Conservation (phyloP, 108 stramenopile species). For the Ochromonas danica region DNA sequence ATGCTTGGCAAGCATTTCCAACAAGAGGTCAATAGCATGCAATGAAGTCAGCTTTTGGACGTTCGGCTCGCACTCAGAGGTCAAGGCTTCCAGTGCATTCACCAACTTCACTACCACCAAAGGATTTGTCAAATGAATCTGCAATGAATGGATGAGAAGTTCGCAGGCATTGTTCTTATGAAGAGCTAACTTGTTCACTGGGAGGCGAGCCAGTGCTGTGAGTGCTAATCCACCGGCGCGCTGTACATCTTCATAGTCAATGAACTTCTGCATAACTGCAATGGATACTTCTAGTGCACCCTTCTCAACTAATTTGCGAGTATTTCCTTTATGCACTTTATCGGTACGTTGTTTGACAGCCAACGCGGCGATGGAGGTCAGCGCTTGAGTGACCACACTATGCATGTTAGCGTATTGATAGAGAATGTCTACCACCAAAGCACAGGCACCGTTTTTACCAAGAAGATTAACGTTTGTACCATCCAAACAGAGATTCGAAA, state of each 20-base stretch:
- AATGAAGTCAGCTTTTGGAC: not conserved
- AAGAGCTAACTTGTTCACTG: too few species aligned
- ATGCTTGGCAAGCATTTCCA: not conserved
- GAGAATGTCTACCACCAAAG: not conserved
- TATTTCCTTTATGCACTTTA: slow-evolving; percentile 8
- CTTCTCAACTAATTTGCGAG: slow-evolving; percentile 24
- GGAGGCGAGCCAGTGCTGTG: not conserved
- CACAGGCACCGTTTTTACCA: not conserved
- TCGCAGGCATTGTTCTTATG: not conserved
- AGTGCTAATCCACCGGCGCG: not conserved
- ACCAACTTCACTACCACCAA: not conserved
- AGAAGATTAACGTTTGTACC: not conserved
- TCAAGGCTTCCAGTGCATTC: not conserved
- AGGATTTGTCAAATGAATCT: not conserved
- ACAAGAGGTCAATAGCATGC: not conserved
- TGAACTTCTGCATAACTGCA: slow-evolving; percentile 3
- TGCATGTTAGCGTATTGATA: not conserved
- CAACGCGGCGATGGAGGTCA: not conserved
- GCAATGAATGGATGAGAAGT: not conserved
- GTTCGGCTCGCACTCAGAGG: not conserved
- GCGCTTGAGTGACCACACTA: slow-evolving; percentile 12
- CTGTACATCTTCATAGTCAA: not conserved
- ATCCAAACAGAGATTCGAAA: slow-evolving; percentile 2
- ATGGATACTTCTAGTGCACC: not conserved
- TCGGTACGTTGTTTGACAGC: not conserved